A percentile compares a stretch with the other conserved stretches of the same genome.
phyloP scores from a whole-genome alignment of 257 asterid species.

The Capsicum chinense region DNA sequence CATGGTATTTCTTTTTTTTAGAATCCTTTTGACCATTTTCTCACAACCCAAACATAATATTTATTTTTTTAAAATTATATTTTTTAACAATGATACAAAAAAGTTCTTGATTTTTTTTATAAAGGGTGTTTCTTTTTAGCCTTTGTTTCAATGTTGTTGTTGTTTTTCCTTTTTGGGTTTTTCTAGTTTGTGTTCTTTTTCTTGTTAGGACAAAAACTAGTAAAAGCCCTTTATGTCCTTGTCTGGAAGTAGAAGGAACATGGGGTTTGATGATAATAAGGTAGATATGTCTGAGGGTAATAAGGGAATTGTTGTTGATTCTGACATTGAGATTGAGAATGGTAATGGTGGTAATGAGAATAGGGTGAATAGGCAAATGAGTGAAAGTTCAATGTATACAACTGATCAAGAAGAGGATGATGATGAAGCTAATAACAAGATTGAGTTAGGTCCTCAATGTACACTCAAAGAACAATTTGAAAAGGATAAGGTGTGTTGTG shows the following conservation, averaged over 20 bases:
- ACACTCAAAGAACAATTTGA: slow-evolving; percentile 90
- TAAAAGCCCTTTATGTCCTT: slow-evolving; percentile 53
- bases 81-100: not conserved
- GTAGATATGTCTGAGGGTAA: slow-evolving; percentile 42
- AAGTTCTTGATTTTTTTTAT: not conserved
- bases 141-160: slow-evolving; percentile 6
- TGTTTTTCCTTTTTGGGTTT: slow-evolving; percentile 20
- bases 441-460: slow-evolving; percentile 86
- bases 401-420: slow-evolving; percentile 85
- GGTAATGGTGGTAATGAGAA: not conserved
- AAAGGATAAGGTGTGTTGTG: slow-evolving; percentile 73
- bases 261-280: slow-evolving; percentile 76
- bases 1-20: slow-evolving; percentile 39
- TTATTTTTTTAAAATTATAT: not conserved
- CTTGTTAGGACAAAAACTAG: slow-evolving; percentile 23
- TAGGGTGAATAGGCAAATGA: slow-evolving; percentile 61
- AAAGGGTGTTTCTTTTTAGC: slow-evolving; percentile 29
- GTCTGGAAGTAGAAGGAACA: slow-evolving; percentile 63
- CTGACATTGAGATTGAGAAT: slow-evolving; percentile 12
- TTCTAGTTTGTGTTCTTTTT: slow-evolving; percentile 24
- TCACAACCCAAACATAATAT: not conserved
- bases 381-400: slow-evolving; percentile 65
- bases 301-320: slow-evolving; percentile 33
- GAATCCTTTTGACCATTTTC: slow-evolving; percentile 39
- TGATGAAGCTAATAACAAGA: slow-evolving; percentile 66